A percentile compares a stretch with the other conserved stretches of the same genome.
These are phyloP conservation scores for Leccinellum rugosiceps DNA, from an alignment of 768 basidiomycete genomes.

Conservation along the genomic window DNA sequence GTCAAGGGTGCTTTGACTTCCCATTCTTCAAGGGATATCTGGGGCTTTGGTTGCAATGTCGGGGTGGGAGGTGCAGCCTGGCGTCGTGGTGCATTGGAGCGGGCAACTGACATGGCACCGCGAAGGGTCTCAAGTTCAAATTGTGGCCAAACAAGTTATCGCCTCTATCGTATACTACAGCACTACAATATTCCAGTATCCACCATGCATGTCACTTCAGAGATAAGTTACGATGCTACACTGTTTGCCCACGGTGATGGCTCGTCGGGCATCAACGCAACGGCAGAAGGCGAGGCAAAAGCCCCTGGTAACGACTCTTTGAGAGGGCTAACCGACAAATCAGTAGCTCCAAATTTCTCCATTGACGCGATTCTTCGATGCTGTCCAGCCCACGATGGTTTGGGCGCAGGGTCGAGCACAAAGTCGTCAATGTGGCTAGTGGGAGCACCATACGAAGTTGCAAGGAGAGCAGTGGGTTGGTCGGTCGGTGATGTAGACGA, in stretches of 20 bases:
- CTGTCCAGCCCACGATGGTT: slow-evolving; percentile 5
- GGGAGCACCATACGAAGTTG: slow-evolving; percentile 7
- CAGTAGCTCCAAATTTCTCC: slow-evolving; percentile 2
- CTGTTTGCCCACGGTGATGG: slow-evolving; percentile 32
- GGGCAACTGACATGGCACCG: slow-evolving; percentile 21
- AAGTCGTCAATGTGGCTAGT: slow-evolving; percentile 10
- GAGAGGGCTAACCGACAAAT: slow-evolving; percentile 1
- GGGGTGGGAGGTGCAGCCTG: slow-evolving; percentile 24
- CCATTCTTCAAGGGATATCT: slow-evolving; percentile 86
- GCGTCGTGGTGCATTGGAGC: slow-evolving; percentile 25
- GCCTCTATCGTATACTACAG: neutral
- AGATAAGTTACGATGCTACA: neutral
- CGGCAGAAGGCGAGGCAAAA: slow-evolving; percentile 6
- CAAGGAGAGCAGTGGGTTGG: neutral
- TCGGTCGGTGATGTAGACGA: neutral
- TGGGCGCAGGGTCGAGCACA: slow-evolving; percentile 26
- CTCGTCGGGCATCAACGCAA: slow-evolving; percentile 22
- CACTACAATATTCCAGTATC: slow-evolving; percentile 5
- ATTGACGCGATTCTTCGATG: slow-evolving; percentile 18
- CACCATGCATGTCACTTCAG: neutral
- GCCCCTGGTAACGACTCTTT: slow-evolving; percentile 10
- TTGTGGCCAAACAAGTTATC: slow-evolving; percentile 7
- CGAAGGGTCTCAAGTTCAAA: neutral
- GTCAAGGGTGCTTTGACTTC: slow-evolving; percentile 75
- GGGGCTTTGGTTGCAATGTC: slow-evolving; percentile 37